Base-by-base conservation (phyloP, 1,139 yeast species). In the Trichomonascaceae sp. region DNA sequence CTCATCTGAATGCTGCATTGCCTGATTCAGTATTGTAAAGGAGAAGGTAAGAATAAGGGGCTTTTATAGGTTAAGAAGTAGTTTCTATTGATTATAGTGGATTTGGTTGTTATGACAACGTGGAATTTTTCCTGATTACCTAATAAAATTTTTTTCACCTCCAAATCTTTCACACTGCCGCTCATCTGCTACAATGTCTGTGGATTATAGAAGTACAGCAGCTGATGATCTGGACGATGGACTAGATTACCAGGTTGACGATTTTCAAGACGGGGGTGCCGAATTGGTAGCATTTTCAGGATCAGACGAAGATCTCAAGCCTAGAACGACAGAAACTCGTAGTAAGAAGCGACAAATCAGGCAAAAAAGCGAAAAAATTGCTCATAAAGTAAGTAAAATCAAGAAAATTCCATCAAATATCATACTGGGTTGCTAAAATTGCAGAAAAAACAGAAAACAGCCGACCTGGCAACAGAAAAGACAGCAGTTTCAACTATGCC, bases 191-290 rank as follows among this genome's bases (percentile, higher is more conserved):
- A 27, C 19, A 2, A 17, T 36, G 12, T 18, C 54, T 4, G 39
- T 36, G 45, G 49, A 36, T 8, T 27, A 24, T 43, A 45, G 18
- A 43, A 47, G 36, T 43, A 53, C 56, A 12, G 69, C 63, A 10
- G 77, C 68, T 8, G 91, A 85, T 64, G 89, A 83, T 57, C 72
- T 85, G 50, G 87, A 84, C 53, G 91, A 85, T 65, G 88, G 87
- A 1, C 74, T 85, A 47, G 84, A 74, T 15, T 83, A 83, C 63
- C 74, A 74, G 1, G 74, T 78, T 32, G 84, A 76, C 20, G 70
- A 66, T 36, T 66, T 72, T 10, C 80, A 75, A 45, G 74, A 69
- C 43, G 66, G 64, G 48, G 68, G 61, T 22, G 59, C 51, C 8
- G 46, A 48, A 32, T 19, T 44, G 12, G 58, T 38, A 74, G 69